Evolutionary conservation across 2,329 filamentous ascomycete genomes (phyloP).

Genomic region (Seiridium unicorne): DNA sequence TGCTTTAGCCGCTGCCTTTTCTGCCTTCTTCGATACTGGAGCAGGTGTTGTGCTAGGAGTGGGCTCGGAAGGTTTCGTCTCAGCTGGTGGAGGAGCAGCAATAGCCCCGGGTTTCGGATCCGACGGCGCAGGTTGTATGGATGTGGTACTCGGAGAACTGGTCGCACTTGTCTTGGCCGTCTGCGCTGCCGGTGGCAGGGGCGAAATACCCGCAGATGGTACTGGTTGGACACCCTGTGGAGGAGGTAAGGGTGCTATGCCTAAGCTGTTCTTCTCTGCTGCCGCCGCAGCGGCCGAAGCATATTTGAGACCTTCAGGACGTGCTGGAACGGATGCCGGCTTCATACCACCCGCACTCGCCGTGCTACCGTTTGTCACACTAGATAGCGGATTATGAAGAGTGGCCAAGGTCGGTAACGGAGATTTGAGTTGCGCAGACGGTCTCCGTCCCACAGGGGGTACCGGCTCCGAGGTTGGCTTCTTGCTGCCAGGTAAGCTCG

Average conservation of each 20-base stretch:
- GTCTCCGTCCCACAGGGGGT: constrained; percentile 58
- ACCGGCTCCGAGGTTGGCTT: constrained; percentile 58
- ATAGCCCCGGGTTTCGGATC: constrained; percentile 24
- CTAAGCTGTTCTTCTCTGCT: constrained; percentile 83
- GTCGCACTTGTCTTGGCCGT: constrained; percentile 55
- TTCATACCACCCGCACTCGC: constrained; percentile 71
- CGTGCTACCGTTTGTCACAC: constrained; percentile 53
- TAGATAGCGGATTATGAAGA: constrained; percentile 71
- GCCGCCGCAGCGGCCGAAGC: constrained; percentile 94
- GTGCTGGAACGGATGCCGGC: constrained; percentile 80
- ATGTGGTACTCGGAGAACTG: constrained; percentile 50
- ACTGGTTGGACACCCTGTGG: constrained; percentile 64
- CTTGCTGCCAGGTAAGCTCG: constrained; percentile 43
- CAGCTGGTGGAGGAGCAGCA: constrained; percentile 21
- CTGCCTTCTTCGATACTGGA: constrained; percentile 26
- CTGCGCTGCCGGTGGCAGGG: constrained; percentile 45
- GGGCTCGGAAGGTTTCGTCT: constrained; percentile 31
- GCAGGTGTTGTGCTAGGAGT: constrained; percentile 22
- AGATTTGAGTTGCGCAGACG: constrained; percentile 91
- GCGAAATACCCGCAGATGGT: constrained; percentile 37
- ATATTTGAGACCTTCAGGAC: constrained; percentile 91
- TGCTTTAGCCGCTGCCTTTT: constrained; percentile 37
- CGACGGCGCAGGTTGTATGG: constrained; percentile 43
- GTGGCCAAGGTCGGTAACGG: constrained; percentile 91
- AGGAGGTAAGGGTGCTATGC: constrained; percentile 89